A percentile compares a stretch with the other conserved stretches of the same genome.
Conservation (phyloP, 75 land plant species). For the Picea sitchensis region DNA sequence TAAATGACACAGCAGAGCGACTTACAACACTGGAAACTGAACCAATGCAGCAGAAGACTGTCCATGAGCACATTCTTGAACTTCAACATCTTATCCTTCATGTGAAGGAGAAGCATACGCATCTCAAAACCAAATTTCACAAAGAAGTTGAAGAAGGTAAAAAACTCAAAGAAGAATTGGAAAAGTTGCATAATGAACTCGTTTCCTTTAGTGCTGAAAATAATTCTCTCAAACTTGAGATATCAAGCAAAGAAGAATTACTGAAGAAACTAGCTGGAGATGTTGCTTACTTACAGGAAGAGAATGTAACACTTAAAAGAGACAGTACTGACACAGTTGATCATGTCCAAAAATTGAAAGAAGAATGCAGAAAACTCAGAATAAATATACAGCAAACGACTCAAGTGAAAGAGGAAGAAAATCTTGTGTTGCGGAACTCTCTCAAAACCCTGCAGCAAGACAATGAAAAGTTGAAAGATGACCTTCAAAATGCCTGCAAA, state of each 20-base stretch:
- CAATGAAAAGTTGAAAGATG: slow-evolving; percentile 6
- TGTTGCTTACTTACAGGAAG: neutral
- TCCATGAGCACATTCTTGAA: neutral
- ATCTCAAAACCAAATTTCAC: neutral
- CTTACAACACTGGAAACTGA: neutral
- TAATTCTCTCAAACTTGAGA: slow-evolving; percentile 1
- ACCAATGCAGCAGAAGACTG: neutral
- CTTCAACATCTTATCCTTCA: neutral
- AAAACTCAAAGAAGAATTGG: neutral
- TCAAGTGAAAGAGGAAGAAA: neutral
- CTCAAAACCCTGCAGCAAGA: slow-evolving; percentile 1
- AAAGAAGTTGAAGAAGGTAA: neutral
- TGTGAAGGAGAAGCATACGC: neutral
- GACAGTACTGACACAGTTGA: neutral
- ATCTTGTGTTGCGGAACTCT: slow-evolving; percentile 7
- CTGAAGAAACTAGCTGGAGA: neutral
- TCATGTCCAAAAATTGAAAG: neutral
- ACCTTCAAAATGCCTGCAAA: neutral
- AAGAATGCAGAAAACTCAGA: slow-evolving; percentile 5
- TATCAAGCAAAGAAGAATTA: neutral
- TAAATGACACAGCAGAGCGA: neutral
- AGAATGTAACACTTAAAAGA: slow-evolving; percentile 1
- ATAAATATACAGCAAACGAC: neutral
- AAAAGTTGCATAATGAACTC: neutral
- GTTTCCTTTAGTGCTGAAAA: neutral